Base-by-base conservation (phyloP, 441 rosid species). In the Bruguiera hainesii region DNA sequence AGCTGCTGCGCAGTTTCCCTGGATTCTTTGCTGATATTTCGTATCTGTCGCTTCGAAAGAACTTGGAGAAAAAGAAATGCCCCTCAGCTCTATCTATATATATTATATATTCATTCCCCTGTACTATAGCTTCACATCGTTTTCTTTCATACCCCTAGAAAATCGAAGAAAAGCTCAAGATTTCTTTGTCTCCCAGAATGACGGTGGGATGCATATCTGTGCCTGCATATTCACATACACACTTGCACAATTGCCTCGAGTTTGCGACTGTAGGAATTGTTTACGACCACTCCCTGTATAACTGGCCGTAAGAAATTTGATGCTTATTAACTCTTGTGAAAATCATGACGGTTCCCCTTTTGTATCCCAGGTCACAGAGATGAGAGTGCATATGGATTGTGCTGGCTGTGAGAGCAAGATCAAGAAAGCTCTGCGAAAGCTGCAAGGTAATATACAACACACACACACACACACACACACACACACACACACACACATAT, bases 301-400 rank as follows among this genome's bases (percentile, higher is more conserved):
- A 10, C 48, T 39, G 4, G 16, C 1, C 48, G 16, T 39, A 39
- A 11, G 15, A 39, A 39, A 39, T 39, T 39, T 39, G 16, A 39
- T 39, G 48, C 48, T 39, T 11, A 11, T 39, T 39, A 11, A 39
- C 48, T 11, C 48, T 39, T 11, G 18, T 39, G 16, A 11, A 39
- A 39, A 39, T 10, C 48, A 4, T n/a, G 10, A 51, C 0, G 13
- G 21, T 35, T 3, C 33, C n/a, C 13, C 65, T 64, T 11, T 35
- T 31, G 4, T 37, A 16, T 65, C 67, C 20, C 75, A 93, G 98
- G 79, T 90, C 2, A 71, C 81, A 56, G 96, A 93, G 67, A 79
- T 93, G 84, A 76, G 78, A 69, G 97, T 93, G 50, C 81, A 84
- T 60, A 93, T 93, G 75, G 91, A 90, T 48, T 90, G 96, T 58